Percentiles rank a stretch among this genome's conserved stretches.
These are phyloP conservation scores for Fusarium hostae DNA, from an alignment of 2,329 filamentous ascomycete species.

Conservation along the genomic window DNA sequence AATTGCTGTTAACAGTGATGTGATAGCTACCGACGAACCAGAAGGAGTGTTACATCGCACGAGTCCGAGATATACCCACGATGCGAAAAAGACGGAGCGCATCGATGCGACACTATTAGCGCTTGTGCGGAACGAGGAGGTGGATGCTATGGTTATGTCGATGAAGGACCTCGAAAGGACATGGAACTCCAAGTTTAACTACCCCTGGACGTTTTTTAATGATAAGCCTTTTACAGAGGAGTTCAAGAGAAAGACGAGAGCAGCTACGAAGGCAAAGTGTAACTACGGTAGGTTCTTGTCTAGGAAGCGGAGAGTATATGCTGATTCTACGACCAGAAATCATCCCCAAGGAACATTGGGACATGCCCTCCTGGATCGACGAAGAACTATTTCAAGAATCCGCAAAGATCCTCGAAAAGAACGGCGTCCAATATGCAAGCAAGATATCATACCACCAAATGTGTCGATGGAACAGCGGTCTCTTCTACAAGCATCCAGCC, in stretches of 20 bases:
- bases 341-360: slow-evolving; percentile 96
- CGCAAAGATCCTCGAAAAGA: slow-evolving; percentile 81
- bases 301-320: neutral
- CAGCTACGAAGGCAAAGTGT: slow-evolving; percentile 87
- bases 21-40: slow-evolving; percentile 82
- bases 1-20: slow-evolving; percentile 20
- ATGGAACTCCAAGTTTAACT: slow-evolving; percentile 99
- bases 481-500: slow-evolving; percentile 97
- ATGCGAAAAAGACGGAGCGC: slow-evolving; percentile 79
- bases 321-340: slow-evolving; percentile 66
- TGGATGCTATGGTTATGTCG: slow-evolving; percentile 83
- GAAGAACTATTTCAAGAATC: slow-evolving; percentile 86
- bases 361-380: slow-evolving; percentile 91
- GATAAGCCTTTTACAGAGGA: slow-evolving; percentile 93
- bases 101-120: slow-evolving; percentile 94
- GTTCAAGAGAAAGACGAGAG: slow-evolving; percentile 85
- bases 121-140: slow-evolving; percentile 91
- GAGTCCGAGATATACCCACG: slow-evolving; percentile 79
- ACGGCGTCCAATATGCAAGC: slow-evolving; percentile 89
- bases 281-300: slow-evolving; percentile 73
- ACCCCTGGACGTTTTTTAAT: slow-evolving; percentile 99
- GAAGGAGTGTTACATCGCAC: slow-evolving; percentile 79
- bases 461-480: slow-evolving; percentile 98
- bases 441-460: slow-evolving; percentile 97
- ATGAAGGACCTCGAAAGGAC: slow-evolving; percentile 94